Conservation (phyloP, 2,329 filamentous ascomycete genomes). For the Meredithiella fracta region DNA sequence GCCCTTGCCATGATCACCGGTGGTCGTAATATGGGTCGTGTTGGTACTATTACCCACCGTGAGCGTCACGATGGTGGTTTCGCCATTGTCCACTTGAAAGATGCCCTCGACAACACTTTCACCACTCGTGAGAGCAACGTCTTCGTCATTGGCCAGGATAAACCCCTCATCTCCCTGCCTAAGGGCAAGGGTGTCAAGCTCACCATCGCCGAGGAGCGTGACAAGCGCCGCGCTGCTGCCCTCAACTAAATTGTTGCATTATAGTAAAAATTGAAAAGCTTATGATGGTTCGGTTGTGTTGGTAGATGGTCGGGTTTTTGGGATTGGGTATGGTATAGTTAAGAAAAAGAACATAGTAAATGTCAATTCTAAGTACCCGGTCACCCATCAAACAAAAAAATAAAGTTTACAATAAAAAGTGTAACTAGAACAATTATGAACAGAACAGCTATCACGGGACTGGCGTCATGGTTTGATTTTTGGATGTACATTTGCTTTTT, state of each 20-base stretch:
- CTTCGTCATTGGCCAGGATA: conserved; percentile 95
- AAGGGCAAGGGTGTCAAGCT: conserved; percentile 99
- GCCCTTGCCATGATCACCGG: conserved; percentile 96
- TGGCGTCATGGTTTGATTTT: conserved; percentile 11
- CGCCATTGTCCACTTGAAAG: conserved; percentile 99
- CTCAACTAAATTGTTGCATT: conserved; percentile 30
- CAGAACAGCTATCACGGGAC: conserved; percentile 6
- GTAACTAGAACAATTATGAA: conserved; percentile 7
- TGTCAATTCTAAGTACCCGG: conserved; percentile 3
- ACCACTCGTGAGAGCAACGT: conserved; percentile 99
- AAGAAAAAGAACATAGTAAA: no score
- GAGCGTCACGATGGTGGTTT: conserved; percentile 99
- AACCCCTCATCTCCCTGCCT: conserved; percentile 98
- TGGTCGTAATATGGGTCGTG: conserved; percentile 99
- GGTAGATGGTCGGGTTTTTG: not conserved
- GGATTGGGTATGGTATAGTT: not conserved
- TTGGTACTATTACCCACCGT: conserved; percentile 99
- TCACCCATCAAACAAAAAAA: conserved; percentile 1
- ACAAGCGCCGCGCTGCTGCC: conserved; percentile 67
- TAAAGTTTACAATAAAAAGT: conserved; percentile 11
- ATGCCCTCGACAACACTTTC: conserved; percentile 99
- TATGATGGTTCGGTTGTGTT: not conserved
- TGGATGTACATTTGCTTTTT: not conserved
- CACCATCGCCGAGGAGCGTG: conserved; percentile 95
- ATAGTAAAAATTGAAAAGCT: not conserved